A percentile compares a stretch with the other conserved stretches of the same genome.
phyloP scores from a whole-genome alignment of 192 early-diverging fungal genomes.

The Physocladia obscura region DNA sequence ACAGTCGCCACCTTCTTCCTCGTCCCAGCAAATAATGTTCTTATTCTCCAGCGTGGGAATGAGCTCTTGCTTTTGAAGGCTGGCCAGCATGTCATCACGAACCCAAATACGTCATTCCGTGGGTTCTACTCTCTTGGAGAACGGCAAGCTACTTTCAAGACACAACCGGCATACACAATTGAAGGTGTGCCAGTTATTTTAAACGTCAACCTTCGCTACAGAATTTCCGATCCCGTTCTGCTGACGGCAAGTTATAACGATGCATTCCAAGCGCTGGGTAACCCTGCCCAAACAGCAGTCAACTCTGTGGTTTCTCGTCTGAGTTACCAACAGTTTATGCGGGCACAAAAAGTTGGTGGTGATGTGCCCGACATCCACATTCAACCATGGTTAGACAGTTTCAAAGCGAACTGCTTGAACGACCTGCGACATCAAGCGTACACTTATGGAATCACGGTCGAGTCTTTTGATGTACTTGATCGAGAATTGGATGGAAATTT shows the following conservation, averaged over 20 bases:
- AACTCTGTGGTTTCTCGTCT: conserved; percentile 47
- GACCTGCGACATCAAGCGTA: conserved; percentile 38
- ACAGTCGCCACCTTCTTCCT: conserved; percentile 50
- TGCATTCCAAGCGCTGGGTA: conserved; percentile 42
- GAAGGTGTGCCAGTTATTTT: conserved; percentile 50
- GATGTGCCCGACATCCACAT: conserved; percentile 48
- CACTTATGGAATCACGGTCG: conserved; percentile 43
- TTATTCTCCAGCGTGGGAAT: conserved; percentile 46
- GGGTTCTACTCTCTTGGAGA: conserved; percentile 49
- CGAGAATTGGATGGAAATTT: conserved; percentile 42
- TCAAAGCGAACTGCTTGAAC: conserved; percentile 44
- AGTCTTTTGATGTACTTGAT: conserved; percentile 50
- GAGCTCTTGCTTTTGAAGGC: conserved; percentile 41
- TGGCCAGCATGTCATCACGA: conserved; percentile 54
- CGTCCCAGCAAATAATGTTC: conserved; percentile 54
- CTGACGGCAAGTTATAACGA: conserved; percentile 47
- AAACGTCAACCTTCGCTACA: conserved; percentile 49
- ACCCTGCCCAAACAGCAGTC: conserved; percentile 51
- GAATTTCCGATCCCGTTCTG: conserved; percentile 41
- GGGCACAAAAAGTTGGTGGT: conserved; percentile 42
- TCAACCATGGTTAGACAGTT: conserved; percentile 47
- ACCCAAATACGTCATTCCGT: conserved; percentile 47
- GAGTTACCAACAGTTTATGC: conserved; percentile 50
- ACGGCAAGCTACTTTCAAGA: conserved; percentile 42
- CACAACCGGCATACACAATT: conserved; percentile 44